These are phyloP conservation scores for Elongisporangium undulatum DNA, from an alignment of 352 stramenopile genomes.

Conservation along the genomic window DNA sequence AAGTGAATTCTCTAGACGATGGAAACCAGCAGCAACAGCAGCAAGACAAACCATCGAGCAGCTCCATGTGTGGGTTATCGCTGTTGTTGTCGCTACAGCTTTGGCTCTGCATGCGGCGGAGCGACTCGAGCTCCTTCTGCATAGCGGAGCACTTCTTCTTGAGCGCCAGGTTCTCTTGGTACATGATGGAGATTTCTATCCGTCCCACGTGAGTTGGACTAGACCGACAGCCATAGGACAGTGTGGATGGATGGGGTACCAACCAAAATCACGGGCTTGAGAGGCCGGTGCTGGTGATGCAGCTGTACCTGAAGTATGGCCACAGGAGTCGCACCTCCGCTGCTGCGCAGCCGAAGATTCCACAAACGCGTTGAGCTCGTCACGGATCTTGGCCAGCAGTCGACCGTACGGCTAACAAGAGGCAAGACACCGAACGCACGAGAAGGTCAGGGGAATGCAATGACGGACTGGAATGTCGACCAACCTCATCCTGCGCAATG, in stretches of 20 bases:
- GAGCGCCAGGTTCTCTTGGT: constrained; percentile 49
- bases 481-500: constrained; percentile 57
- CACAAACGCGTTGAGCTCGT: constrained; percentile 59
- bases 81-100: not conserved
- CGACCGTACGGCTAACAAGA: constrained; percentile 36
- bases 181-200: constrained; percentile 11
- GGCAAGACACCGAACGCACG: not conserved
- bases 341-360: constrained; percentile 12
- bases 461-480: not conserved
- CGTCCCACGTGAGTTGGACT: no score
- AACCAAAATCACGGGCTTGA: not conserved
- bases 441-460: not conserved
- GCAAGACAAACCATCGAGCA: not conserved
- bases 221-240: no score
- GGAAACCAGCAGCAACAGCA: no score
- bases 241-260: no score
- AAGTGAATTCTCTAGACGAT: not conserved
- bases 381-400: constrained; percentile 48
- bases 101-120: constrained; percentile 24
- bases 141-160: constrained; percentile 44
- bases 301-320: not conserved
- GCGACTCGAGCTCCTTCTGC: constrained; percentile 40
- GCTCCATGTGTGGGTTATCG: not conserved
- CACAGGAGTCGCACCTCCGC: constrained; percentile 13
- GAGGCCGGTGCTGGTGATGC: not conserved